Base-by-base conservation (phyloP, 352 stramenopile species). In the Globisporangium parvum region DNA sequence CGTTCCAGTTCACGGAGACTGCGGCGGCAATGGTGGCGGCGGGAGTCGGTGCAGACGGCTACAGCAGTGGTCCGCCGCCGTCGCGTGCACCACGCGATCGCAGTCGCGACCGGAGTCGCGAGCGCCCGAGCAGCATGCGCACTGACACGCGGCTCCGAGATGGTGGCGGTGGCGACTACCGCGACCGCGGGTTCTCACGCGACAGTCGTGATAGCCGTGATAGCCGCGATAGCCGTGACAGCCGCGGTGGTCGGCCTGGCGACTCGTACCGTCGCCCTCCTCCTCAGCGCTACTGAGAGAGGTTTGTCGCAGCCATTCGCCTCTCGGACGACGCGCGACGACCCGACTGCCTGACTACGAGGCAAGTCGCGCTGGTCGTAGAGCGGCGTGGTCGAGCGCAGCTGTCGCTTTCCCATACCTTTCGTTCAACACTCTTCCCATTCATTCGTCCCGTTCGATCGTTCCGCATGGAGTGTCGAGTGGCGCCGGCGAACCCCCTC, bases 71-170 rank as follows among this genome's bases (percentile, higher is more conserved):
- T 20, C 35, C 26, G 61, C 65, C 63, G 24, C 26, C 58, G 31
- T 58, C 69, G 53, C 51, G 59, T 20, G 59, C 56, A 37, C 55
- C 72, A 37, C 69, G 67, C 59, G 71, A 78, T 54, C 77, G 73
- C 41, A 78, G 69, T 39, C 77, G 75, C 24, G 70, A 80, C 53
- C 77, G 77, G 12, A 69, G 61, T 28, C 71, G 73, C 21, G 73
- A 75, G 35, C 73, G 73, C n/a, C 49, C 59, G 10, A 40, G 48
- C 9, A 37, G 55, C 20, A 50, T 54, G 37, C 46, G 55, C 26
- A 42, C 14, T 31, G 31, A 56, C 24, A 14, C 3, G 18, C 51
- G 44, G 14, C 28, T 39, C 20, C 18, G 39, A 11, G 59, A 55
- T 42, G 26, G 54, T 1, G 35, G 47, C 41, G 35, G 59, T 23